Evolutionary conservation across 2,329 filamentous ascomycete genomes (phyloP), one percentile per base, ranked within the genome.

Genomic region (Fusarium sublunatum): DNA sequence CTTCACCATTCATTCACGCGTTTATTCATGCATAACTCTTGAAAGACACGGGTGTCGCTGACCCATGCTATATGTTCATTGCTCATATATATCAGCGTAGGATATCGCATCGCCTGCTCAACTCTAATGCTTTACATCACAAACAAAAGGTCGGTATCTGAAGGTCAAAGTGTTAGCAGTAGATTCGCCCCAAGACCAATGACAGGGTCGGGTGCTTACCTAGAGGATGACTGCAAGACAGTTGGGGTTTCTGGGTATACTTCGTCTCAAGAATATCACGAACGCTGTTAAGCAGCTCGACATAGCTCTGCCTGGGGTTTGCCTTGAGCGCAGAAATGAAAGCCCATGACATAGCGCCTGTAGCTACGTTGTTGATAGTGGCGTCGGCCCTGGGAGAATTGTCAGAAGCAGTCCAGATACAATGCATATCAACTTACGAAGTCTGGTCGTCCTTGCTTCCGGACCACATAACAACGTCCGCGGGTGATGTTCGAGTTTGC

Each of bases 401-500:
- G 68, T 75, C 48, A 74, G 70, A 46, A 51, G 4, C 8, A 9
- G 12, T 22, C 32, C 19, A 6, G 3, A 11, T 2, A 40, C 62
- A 73, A 4, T 11, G 7, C 7, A 3, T 6, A 7, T 6, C 1
- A 5, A 75, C 78, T 70, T 60, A 81, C 89, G 91, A 93, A 68
- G 95, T 99, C 79, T 98, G 95, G 61, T 89, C 87, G 74, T 99
- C 95, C 78, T 97, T 97, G 80, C 92, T 96, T 54, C 95, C 95
- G 60, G 92, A 96, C 91, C 93, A 97, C 91, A 97, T 96, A 74
- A 99, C 87, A 29, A 99, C 95, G 77, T 99, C 95, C 36, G 95
- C 95, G 2, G 93, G 90, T 51, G 91, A 95, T 13, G 95, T 98
- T 81, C 96, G 96, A 38, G 94, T 98, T 67, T 90, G 86, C 74